Evolutionary conservation across 345 rosid genomes (phyloP), one percentile per base, ranked within the genome.

Genomic region (Sisymbrium altissimum): DNA sequence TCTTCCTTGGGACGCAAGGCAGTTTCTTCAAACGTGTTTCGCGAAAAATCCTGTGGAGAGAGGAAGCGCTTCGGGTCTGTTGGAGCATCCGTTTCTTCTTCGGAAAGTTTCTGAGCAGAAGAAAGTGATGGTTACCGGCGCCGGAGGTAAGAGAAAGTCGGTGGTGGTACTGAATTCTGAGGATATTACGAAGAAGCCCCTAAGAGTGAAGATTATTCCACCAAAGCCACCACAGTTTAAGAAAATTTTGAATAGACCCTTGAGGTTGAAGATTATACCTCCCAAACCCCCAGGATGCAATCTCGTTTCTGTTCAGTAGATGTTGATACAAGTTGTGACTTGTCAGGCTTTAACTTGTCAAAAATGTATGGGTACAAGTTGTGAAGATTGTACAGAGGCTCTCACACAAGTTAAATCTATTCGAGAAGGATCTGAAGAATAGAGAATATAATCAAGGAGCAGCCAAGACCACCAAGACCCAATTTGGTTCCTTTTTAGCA

Each of bases 231-330:
- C 68, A 0, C 46, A 35, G 58, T 46, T 70, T 23, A 45, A 70
- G 66, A 36, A 48, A 46, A 10, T n/a, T 10, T 49, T 2, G 5
- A 59, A 36, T 36, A 38, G 59, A 59, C 75, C 48, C 14, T 27
- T 71, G 58, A 71, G 19, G 40, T 17, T 71, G 50, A 71, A 71
- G 59, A 71, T 71, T 11, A 59, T 71, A 49, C 75, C 59, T 60
- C 67, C 59, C 0, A 71, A 60, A 71, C 41, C 75, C 25, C 49
- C 67, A 23, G 59, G 39, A n/a, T 35, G 30, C 57, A 52, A 2
- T 12, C 33, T 52, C 33, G 57, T 52, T 52, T 52, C 57, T 5
- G 57, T 52, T 52, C 57, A 52, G 57, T 52, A 52, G 57, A 23
- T 23, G 25, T 23, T 23, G 25, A 23, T 1, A 23, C 25, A 23